Conservation (phyloP, 495 filamentous ascomycete genomes). For the Penicillium verhagenii region DNA sequence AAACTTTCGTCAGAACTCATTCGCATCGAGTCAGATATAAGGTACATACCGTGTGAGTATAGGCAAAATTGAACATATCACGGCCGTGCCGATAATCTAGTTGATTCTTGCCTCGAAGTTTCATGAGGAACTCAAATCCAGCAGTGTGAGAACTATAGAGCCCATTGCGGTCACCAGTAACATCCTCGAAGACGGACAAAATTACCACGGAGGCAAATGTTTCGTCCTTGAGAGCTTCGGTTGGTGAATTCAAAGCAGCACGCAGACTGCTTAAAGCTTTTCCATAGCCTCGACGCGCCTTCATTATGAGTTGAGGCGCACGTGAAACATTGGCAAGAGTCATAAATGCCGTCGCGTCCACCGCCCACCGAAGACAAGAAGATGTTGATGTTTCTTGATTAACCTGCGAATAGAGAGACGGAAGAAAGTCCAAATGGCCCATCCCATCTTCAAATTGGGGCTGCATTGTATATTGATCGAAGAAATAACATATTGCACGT, state of each 20-base stretch:
- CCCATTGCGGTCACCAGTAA: constrained; percentile 40
- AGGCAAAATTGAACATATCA: constrained; percentile 45
- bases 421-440: constrained; percentile 39
- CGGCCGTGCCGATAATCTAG: constrained; percentile 33
- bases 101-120: constrained; percentile 35
- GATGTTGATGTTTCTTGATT: constrained; percentile 5
- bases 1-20: constrained; percentile 2
- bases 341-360: constrained; percentile 41
- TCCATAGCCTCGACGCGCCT: constrained; percentile 37
- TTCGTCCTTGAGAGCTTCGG: constrained; percentile 38
- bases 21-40: not conserved
- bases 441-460: constrained; percentile 21
- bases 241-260: constrained; percentile 28
- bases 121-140: constrained; percentile 42
- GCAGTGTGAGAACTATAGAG: constrained; percentile 42
- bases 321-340: constrained; percentile 34
- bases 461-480: constrained; percentile 40
- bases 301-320: constrained; percentile 27
- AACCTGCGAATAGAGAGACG: constrained; percentile 33
- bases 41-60: constrained; percentile 38
- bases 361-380: constrained; percentile 38
- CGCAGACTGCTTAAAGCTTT: constrained; percentile 34
- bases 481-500: constrained; percentile 45
- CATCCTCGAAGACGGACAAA: constrained; percentile 43
- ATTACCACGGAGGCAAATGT: constrained; percentile 43